phyloP scores from a whole-genome alignment of 2,329 filamentous ascomycete genomes.

The Ophiostoma ips region DNA sequence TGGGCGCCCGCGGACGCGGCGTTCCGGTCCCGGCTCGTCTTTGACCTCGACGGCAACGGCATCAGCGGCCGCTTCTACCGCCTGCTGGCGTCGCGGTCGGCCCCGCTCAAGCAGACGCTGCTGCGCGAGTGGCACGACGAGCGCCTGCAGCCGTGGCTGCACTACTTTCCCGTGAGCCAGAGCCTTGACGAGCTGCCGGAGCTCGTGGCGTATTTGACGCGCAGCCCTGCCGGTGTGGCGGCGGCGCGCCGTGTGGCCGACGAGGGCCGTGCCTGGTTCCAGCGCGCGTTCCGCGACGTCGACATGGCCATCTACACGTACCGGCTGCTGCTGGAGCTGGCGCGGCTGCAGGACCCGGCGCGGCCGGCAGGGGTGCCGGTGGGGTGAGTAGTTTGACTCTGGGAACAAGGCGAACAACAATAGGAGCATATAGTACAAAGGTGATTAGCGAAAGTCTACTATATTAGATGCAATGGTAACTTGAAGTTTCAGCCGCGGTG shows the following conservation, averaged over 20 bases:
- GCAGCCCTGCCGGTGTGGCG: constrained; percentile 18
- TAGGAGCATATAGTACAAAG: no score
- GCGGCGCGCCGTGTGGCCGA: constrained; percentile 2
- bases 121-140: constrained; percentile 46
- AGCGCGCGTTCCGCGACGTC: not conserved
- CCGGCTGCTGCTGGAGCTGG: constrained; percentile 7
- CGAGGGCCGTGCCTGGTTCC: constrained; percentile 2
- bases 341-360: constrained; percentile 6
- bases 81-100: constrained; percentile 31
- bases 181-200: constrained; percentile 38
- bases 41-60: constrained; percentile 43
- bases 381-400: no score
- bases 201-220: constrained; percentile 30
- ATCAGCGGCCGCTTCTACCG: constrained; percentile 39
- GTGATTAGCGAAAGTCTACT: no score
- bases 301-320: constrained; percentile 7
- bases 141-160: constrained; percentile 39
- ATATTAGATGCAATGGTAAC: no score
- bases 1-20: constrained; percentile 19
- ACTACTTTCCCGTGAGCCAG: constrained; percentile 40
- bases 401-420: no score
- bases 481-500: no score
- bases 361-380: not conserved
- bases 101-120: constrained; percentile 37
- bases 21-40: constrained; percentile 26